Conservation (phyloP, 352 stramenopile species). For the Nothophytophthora sp. region DNA sequence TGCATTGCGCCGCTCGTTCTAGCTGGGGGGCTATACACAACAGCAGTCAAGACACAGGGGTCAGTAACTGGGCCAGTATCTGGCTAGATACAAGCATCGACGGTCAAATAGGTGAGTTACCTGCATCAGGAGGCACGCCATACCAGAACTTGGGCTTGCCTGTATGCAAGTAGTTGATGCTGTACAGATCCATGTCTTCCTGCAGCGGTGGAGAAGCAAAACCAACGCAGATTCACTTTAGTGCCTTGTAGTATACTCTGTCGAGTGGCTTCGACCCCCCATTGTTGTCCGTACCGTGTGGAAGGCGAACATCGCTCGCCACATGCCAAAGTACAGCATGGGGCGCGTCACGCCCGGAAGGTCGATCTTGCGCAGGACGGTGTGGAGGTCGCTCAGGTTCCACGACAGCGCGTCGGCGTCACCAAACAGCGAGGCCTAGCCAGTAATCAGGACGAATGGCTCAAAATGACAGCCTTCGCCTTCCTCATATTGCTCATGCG, state of each 20-base stretch:
- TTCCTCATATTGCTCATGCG: too few species aligned
- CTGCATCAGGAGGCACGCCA: conserved; percentile 72
- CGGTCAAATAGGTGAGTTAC: conserved; percentile 20
- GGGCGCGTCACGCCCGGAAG: conserved; percentile 86
- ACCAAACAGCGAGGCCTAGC: conserved; percentile 83
- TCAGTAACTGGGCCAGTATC: too few species aligned
- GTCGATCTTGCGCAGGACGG: conserved; percentile 82
- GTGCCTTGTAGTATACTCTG: too few species aligned
- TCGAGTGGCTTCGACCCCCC: neutral
- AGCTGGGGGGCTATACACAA: conserved; percentile 51
- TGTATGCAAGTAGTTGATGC: conserved; percentile 94
- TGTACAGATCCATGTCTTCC: conserved; percentile 95
- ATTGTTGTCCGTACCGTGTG: conserved; percentile 60
- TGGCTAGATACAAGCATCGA: too few species aligned
- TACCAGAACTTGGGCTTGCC: conserved; percentile 96
- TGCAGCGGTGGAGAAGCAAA: conserved; percentile 14
- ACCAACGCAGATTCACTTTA: too few species aligned
- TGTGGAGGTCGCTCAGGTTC: conserved; percentile 90
- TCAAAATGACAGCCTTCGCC: too few species aligned
- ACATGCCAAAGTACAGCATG: conserved; percentile 96
- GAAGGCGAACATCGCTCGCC: conserved; percentile 93
- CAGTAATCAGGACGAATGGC: too few species aligned
- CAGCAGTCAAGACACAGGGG: too few species aligned
- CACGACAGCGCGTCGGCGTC: conserved; percentile 66
- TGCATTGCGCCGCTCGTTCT: conserved; percentile 80